These are phyloP conservation scores for Amphichorda felina DNA, from an alignment of 2,329 filamentous ascomycete genomes.

Conservation along the genomic window DNA sequence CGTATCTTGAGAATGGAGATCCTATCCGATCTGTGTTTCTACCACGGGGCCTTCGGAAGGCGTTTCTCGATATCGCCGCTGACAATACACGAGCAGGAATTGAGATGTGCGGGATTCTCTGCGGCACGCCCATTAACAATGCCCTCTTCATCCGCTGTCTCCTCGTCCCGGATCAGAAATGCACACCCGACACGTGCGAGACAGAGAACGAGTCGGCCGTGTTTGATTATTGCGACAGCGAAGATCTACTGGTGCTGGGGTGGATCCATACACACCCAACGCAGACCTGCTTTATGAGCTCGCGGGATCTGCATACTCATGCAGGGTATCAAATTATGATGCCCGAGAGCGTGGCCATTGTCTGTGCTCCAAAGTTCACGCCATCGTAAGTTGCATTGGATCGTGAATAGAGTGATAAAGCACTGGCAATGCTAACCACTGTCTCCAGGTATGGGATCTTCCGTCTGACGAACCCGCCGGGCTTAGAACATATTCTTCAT, in stretches of 20 bases:
- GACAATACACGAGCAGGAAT: conserved; percentile 71
- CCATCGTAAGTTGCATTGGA: conserved; percentile 50
- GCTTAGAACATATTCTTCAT: conserved; percentile 69
- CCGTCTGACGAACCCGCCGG: conserved; percentile 84
- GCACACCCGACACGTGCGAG: conserved; percentile 89
- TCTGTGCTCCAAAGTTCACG: conserved; percentile 75
- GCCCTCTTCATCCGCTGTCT: conserved; percentile 84
- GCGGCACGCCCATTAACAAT: conserved; percentile 82
- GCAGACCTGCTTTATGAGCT: conserved; percentile 97
- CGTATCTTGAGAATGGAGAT: conserved; percentile 80
- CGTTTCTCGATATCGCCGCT: conserved; percentile 63
- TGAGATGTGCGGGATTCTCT: conserved; percentile 92
- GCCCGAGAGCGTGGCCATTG: conserved; percentile 90
- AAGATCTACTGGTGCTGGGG: conserved; percentile 76
- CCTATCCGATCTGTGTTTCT: conserved; percentile 83
- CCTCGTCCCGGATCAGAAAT: conserved; percentile 81
- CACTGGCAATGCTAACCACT: conserved; percentile 2
- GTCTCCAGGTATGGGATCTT: conserved; percentile 74
- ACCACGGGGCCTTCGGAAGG: conserved; percentile 58
- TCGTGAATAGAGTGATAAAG: background rate
- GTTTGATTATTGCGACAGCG: conserved; percentile 78
- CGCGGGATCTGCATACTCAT: conserved; percentile 85
- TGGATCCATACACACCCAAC: conserved; percentile 98
- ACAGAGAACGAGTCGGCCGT: conserved; percentile 76
- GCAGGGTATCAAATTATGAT: conserved; percentile 93